These are phyloP conservation scores for Chrysanthemum lavandulifolium DNA, from an alignment of 129 eudicot genomes.

Conservation along the genomic window DNA sequence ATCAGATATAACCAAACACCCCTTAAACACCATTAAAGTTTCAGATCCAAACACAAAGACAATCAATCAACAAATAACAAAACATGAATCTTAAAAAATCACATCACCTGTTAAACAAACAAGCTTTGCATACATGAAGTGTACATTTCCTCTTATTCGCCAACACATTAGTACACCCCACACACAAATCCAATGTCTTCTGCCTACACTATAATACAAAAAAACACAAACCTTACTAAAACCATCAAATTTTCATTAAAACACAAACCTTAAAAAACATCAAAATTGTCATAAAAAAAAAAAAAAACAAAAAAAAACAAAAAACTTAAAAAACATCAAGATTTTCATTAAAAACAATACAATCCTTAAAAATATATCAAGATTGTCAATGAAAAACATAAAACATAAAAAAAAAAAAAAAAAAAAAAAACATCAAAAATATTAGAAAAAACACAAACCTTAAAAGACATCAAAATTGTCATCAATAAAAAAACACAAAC, in stretches of 20 bases:
- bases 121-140: constrained; percentile 40
- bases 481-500: background rate
- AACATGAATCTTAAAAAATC: background rate
- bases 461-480: background rate
- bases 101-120: constrained; percentile 60
- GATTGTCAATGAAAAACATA: background rate
- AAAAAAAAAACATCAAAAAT: background rate
- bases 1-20: background rate
- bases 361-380: constrained; percentile 20
- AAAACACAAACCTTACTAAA: background rate
- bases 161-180: constrained; percentile 36
- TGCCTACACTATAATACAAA: constrained; percentile 50
- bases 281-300: background rate
- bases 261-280: background rate
- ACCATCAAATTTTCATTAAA: background rate
- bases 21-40: constrained; percentile 1
- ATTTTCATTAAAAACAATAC: constrained; percentile 17
- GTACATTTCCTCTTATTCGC: constrained; percentile 45
- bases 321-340: background rate
- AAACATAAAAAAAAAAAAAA: background rate
- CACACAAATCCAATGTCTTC: constrained; percentile 51
- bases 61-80: constrained; percentile 1
- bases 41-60: constrained; percentile 20
- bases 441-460: constrained; percentile 28
- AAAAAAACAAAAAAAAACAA: background rate